Conservation (phyloP, 2,329 filamentous ascomycete genomes). For the Ambrosiella beaveri region DNA sequence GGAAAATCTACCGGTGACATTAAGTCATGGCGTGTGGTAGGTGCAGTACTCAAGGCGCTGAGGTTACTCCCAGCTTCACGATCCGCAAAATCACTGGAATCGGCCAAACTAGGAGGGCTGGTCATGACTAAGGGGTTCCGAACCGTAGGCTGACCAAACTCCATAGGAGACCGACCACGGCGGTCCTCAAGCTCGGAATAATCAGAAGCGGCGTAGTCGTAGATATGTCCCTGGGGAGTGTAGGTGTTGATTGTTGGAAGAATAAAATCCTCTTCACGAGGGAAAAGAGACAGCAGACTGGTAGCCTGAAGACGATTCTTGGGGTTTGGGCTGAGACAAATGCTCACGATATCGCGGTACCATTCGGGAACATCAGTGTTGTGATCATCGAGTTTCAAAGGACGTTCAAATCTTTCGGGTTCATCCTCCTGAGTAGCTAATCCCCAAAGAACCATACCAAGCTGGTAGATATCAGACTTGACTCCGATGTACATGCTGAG, state of each 20-base stretch:
- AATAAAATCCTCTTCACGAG: slow-evolving; percentile 19
- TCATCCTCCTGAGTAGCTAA: slow-evolving; percentile 78
- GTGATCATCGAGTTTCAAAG: slow-evolving; percentile 38
- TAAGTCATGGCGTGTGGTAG: neutral
- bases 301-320: slow-evolving; percentile 56
- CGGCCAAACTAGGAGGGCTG: slow-evolving; percentile 10
- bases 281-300: slow-evolving; percentile 53
- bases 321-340: slow-evolving; percentile 61
- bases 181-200: slow-evolving; percentile 9
- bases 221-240: slow-evolving; percentile 14
- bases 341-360: slow-evolving; percentile 57
- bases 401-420: slow-evolving; percentile 57
- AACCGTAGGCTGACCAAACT: slow-evolving; percentile 9
- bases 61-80: slow-evolving; percentile 1
- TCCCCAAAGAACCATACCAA: slow-evolving; percentile 95
- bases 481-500: slow-evolving; percentile 97
- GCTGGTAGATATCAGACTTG: slow-evolving; percentile 88
- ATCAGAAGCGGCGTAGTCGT: slow-evolving; percentile 6
- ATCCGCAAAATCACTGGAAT: slow-evolving; percentile 7
- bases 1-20: neutral
- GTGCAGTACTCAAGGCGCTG: neutral
- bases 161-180: slow-evolving; percentile 11
- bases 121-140: slow-evolving; percentile 12
- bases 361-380: slow-evolving; percentile 55
- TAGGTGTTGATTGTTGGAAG: slow-evolving; percentile 16